A percentile compares a stretch with the other conserved stretches of the same genome.
Conservation (phyloP, 139 green algal genomes). For the Micractinium sp. region DNA sequence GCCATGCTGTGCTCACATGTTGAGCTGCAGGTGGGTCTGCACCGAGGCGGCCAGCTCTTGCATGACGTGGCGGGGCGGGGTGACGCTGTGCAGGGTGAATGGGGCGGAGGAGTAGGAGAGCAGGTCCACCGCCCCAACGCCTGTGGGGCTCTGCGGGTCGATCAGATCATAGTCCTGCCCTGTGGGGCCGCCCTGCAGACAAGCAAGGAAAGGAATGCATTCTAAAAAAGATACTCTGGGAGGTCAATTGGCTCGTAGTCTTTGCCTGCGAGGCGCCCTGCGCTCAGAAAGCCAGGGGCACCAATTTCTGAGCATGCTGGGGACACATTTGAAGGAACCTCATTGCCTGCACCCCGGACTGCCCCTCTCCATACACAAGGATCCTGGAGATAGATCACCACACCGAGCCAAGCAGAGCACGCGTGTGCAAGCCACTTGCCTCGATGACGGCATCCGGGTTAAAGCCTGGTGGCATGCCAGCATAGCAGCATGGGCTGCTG, state of each 20-base stretch:
- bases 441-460: background rate
- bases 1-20: background rate
- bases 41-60: background rate
- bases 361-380: no score
- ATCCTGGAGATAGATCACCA: no score
- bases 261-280: no score
- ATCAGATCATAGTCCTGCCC: background rate
- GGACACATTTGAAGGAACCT: no score
- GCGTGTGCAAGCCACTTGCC: no score
- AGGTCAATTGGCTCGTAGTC: no score
- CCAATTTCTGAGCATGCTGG: no score
- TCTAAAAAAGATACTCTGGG: no score
- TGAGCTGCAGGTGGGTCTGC: constrained; percentile 5
- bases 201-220: background rate
- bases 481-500: background rate
- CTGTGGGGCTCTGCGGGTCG: constrained; percentile 14
- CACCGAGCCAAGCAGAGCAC: no score
- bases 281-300: no score
- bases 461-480: constrained; percentile 9
- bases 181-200: no score
- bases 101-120: constrained; percentile 15
- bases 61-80: constrained; percentile 29
- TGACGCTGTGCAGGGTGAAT: constrained; percentile 30
- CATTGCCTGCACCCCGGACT: no score
- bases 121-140: background rate